Evolutionary conservation across 2,329 filamentous ascomycete genomes (phyloP).

Genomic region (Aschersonia sp.): DNA sequence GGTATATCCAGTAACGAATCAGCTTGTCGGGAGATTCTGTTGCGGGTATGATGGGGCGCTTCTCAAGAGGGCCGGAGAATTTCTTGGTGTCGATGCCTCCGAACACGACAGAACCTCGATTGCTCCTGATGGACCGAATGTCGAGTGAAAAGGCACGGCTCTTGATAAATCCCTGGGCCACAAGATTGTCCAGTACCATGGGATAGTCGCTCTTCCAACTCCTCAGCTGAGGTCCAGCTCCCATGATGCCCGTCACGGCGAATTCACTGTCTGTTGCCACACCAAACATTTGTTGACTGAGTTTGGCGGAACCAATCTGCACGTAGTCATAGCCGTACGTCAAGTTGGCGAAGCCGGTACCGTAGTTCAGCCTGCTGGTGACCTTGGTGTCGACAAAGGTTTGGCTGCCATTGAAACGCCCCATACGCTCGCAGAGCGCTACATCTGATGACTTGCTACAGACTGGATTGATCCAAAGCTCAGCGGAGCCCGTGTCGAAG

Average conservation of each 20-base stretch:
- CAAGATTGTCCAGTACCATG: constrained; percentile 19
- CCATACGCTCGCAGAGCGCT: constrained; percentile 13
- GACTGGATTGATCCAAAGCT: constrained; percentile 27
- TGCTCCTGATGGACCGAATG: constrained; percentile 16
- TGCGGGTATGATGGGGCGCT: constrained; percentile 37
- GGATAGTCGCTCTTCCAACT: constrained; percentile 21
- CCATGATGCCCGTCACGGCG: constrained; percentile 18
- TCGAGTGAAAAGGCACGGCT: constrained; percentile 22
- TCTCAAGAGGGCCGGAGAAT: constrained; percentile 36
- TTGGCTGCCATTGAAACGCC: constrained; percentile 15
- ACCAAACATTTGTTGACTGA: constrained; percentile 21
- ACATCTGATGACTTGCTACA: constrained; percentile 17
- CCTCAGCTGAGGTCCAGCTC: constrained; percentile 16
- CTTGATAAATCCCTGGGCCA: constrained; percentile 18
- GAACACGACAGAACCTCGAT: constrained; percentile 27
- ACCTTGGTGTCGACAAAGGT: constrained; percentile 14
- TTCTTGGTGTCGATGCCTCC: constrained; percentile 43
- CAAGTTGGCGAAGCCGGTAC: constrained; percentile 16
- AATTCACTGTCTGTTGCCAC: constrained; percentile 17
- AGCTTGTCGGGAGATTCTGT: constrained; percentile 17
- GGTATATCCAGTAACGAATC: constrained; percentile 26
- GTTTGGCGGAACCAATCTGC: constrained; percentile 14
- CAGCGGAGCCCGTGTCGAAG: constrained; percentile 25
- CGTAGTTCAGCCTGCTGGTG: constrained; percentile 14
- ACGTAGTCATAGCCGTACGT: constrained; percentile 20